Evolutionary conservation across 2,329 filamentous ascomycete species (phyloP).

Genomic region (Colletotrichum sp.): DNA sequence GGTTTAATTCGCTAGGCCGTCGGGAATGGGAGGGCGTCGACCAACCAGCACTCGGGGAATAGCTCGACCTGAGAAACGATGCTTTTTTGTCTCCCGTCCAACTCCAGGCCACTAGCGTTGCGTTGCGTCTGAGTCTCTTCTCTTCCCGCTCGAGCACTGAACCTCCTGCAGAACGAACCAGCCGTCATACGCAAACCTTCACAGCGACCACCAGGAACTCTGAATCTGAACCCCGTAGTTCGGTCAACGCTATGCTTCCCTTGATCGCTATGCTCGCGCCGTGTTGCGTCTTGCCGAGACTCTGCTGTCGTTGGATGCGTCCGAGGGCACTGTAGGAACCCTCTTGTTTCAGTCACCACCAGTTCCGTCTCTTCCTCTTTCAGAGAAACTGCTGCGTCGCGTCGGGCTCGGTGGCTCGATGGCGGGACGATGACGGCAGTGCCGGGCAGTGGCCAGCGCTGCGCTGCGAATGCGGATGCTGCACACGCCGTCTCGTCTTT

Average conservation of each 20-base stretch:
- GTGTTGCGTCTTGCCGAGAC: slow-evolving; percentile 1
- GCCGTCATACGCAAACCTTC: neutral
- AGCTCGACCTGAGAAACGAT: slow-evolving; percentile 1
- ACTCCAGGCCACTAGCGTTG: neutral
- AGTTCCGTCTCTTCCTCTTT: neutral
- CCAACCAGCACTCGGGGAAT: slow-evolving; percentile 11
- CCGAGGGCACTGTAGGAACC: neutral
- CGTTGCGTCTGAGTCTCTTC: neutral
- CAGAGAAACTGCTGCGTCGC: neutral
- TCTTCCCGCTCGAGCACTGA: neutral
- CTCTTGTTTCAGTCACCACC: slow-evolving; percentile 9
- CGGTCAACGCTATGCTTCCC: slow-evolving; percentile 8
- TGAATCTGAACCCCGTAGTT: slow-evolving; percentile 3
- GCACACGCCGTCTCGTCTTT: slow-evolving; percentile 18
- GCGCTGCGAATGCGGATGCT: neutral
- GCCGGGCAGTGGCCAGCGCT: slow-evolving; percentile 8
- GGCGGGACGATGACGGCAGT: neutral
- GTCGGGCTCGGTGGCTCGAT: neutral
- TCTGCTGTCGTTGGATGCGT: slow-evolving; percentile 6
- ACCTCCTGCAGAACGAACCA: neutral
- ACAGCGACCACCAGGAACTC: neutral
- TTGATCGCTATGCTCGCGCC: neutral
- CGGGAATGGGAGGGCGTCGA: neutral
- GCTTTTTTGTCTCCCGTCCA: neutral
- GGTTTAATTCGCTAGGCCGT: slow-evolving; percentile 1